A percentile compares a stretch with the other conserved stretches of the same genome.
Evolutionary conservation across 768 basidiomycete genomes (phyloP).

Genomic region (Phylloporus rhodoxanthus): DNA sequence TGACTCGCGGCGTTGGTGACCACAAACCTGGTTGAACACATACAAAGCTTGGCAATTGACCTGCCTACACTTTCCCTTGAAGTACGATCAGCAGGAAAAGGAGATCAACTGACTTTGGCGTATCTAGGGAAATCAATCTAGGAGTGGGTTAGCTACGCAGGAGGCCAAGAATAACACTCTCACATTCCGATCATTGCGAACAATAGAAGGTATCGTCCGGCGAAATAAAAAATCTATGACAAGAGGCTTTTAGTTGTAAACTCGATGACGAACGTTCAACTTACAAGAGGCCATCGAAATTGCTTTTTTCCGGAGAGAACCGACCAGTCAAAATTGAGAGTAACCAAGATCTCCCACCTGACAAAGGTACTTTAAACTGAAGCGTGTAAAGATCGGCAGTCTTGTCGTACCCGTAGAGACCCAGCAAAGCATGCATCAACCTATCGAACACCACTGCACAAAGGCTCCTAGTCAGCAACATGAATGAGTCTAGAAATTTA

Average conservation of each 20-base stretch:
- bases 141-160: neutral
- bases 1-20: neutral
- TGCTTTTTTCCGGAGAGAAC: constrained; percentile 36
- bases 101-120: constrained; percentile 17
- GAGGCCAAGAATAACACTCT: constrained; percentile 5
- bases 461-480: neutral
- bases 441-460: constrained; percentile 34
- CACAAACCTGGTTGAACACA: constrained; percentile 40
- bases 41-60: constrained; percentile 44
- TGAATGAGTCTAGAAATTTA: neutral
- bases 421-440: constrained; percentile 40
- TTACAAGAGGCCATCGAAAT: constrained; percentile 45
- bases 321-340: constrained; percentile 39
- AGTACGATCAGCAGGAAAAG: neutral
- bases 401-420: constrained; percentile 39
- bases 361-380: neutral
- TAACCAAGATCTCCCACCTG: constrained; percentile 42
- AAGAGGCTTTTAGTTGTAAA: constrained; percentile 4
- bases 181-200: constrained; percentile 45
- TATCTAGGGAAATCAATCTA: constrained; percentile 34
- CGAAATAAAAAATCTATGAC: constrained; percentile 40
- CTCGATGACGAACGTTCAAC: constrained; percentile 16
- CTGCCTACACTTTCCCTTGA: constrained; percentile 18
- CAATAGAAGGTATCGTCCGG: constrained; percentile 40
- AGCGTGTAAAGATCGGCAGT: neutral